Evolutionary conservation across 2,329 filamentous ascomycete genomes (phyloP), one percentile per base, ranked within the genome.

Genomic region (Ophiosphaerella herpotricha): DNA sequence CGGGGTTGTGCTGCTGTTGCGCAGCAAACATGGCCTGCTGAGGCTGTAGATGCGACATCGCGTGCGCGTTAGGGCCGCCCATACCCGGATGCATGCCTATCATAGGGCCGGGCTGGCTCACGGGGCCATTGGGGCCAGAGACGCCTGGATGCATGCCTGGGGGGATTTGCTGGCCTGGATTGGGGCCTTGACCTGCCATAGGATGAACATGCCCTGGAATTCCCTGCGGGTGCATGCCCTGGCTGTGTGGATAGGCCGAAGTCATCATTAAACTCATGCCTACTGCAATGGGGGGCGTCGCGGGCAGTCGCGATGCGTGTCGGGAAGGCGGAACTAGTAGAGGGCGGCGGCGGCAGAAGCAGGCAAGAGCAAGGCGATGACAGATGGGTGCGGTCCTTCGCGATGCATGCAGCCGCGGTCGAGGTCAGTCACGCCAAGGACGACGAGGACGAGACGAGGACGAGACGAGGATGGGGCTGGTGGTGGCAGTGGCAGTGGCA

Each of bases 81-180:
- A 76, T 78, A 54, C 87, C 84, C 26, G 86, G 87, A 56, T 88
- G 87, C 85, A 92, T 90, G 50, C 83, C 86, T 87, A 92, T 90
- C 80, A 91, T 83, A 48, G 85, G 82, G 24, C 80, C 81, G 40
- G 82, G 83, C 64, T 89, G 86, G 69, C 85, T 89, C 58, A 90
- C 86, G 69, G 83, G 82, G 54, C 82, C 84, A 59, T 85, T 85
- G 16, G 88, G 87, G 32, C 84, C 87, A 50, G 88, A 89, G 24
- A 88, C 88, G 54, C 83, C 85, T 77, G 89, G 88, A 62, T 89
- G 87, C 74, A 86, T 83, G 60, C 83, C 84, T 57, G 87, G 86
- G 45, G 79, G 81, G 72, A 88, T 87, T 35, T 84, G 85, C 68
- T 89, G 86, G 60, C 83, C 87, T 45, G 84, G 85, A 62, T 87